Evolutionary conservation across 2,329 filamentous ascomycete genomes (phyloP).

Genomic region (Aspergillus floridensis): DNA sequence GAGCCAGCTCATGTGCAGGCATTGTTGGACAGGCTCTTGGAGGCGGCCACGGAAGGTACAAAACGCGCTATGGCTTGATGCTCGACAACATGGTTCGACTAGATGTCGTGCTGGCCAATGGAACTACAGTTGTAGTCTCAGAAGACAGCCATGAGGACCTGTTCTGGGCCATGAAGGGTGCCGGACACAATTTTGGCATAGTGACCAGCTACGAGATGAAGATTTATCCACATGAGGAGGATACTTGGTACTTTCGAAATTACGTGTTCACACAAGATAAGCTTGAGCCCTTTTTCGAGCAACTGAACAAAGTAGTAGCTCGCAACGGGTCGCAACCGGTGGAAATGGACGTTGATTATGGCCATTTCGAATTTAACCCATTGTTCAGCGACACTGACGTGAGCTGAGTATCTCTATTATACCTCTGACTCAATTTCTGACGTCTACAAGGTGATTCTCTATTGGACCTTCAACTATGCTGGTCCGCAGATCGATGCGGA

Average conservation of each 20-base stretch:
- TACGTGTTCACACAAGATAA: neutral
- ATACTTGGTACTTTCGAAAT: neutral
- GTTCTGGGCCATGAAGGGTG: conserved; percentile 53
- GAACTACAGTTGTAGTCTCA: conserved; percentile 38
- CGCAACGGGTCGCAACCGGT: no score
- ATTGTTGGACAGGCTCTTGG: no score
- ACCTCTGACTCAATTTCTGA: no score
- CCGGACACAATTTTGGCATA: conserved; percentile 55
- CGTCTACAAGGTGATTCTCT: neutral
- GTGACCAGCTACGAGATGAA: neutral
- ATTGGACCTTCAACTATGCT: neutral
- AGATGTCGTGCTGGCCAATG: conserved; percentile 25
- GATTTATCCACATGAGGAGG: neutral
- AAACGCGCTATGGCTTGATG: conserved; percentile 38
- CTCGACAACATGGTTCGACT: conserved; percentile 20
- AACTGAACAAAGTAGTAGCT: neutral
- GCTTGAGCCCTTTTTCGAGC: neutral
- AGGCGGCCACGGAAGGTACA: conserved; percentile 48
- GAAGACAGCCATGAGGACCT: conserved; percentile 42
- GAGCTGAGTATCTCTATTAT: no score
- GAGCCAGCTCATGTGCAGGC: no score
- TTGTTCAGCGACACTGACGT: no score
- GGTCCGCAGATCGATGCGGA: neutral
- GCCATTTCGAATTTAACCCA: no score
- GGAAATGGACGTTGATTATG: no score